phyloP scores from a whole-genome alignment of 73 alveolate genomes.

The Paramecium sonneborni region DNA sequence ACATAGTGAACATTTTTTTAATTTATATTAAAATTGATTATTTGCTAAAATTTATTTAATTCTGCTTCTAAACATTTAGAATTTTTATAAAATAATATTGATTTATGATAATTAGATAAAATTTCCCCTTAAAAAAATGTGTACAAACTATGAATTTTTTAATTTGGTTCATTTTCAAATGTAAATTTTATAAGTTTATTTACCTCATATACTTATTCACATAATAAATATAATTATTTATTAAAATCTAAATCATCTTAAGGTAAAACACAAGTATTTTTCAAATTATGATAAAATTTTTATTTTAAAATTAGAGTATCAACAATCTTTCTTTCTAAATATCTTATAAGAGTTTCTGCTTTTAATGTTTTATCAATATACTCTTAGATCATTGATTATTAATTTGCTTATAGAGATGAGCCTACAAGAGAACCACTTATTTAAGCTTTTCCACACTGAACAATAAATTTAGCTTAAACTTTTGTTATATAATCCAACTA shows the following conservation, averaged over 20 bases:
- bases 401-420: background rate
- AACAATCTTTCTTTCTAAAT: background rate
- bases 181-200: too few relatives aligned
- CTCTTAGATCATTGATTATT: background rate
- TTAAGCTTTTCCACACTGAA: background rate
- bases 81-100: background rate
- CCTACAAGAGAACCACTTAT: background rate
- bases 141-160: background rate
- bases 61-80: background rate
- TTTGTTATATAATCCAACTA: background rate
- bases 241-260: background rate
- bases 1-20: background rate
- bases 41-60: background rate
- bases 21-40: background rate
- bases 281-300: too few relatives aligned
- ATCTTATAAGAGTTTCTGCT: background rate
- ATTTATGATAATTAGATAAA: background rate
- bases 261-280: background rate
- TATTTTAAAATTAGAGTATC: background rate
- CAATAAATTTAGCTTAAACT: background rate
- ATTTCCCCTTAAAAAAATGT: background rate
- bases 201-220: background rate
- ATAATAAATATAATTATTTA: too few relatives aligned
- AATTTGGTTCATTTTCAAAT: background rate
- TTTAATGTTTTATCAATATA: background rate